Evolutionary conservation across 495 filamentous ascomycete genomes (phyloP).

Genomic region (Penicillium herquei): DNA sequence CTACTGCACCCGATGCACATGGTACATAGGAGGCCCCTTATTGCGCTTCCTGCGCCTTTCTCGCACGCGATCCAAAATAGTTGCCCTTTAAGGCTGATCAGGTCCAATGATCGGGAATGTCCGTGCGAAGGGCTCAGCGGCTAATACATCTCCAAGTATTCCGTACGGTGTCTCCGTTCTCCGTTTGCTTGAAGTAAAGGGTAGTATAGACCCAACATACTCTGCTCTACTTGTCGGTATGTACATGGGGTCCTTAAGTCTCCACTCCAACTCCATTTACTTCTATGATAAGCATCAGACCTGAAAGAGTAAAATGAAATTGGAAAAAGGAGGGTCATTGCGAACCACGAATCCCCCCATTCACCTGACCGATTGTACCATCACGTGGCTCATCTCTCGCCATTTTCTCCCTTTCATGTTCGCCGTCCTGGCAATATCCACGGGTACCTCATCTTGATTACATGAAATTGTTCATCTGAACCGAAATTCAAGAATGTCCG

Average conservation of each 20-base stretch:
- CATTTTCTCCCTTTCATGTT: too few species aligned
- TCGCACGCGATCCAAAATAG: conserved; percentile 11
- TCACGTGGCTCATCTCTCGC: not conserved
- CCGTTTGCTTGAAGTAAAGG: not conserved
- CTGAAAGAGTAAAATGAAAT: conserved; percentile 16
- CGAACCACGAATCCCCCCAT: not conserved
- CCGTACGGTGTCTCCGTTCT: not conserved
- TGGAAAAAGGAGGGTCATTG: not conserved
- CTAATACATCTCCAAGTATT: conserved; percentile 1
- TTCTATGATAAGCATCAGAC: not conserved
- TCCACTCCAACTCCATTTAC: too few species aligned
- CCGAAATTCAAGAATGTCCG: not conserved
- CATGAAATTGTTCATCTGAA: not conserved
- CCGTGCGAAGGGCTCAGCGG: conserved; percentile 9
- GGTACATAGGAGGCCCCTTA: conserved; percentile 2
- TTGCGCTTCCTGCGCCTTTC: conserved; percentile 13
- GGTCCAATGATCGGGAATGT: conserved; percentile 19
- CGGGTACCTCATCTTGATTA: not conserved
- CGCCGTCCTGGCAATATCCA: too few species aligned
- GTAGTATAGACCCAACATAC: too few species aligned
- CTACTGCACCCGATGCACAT: not conserved
- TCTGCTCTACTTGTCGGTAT: too few species aligned
- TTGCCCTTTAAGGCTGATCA: conserved; percentile 9
- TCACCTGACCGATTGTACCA: not conserved
- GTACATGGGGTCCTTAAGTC: too few species aligned